Conservation (phyloP, 352 stramenopile genomes). For the Pythium diclinum region DNA sequence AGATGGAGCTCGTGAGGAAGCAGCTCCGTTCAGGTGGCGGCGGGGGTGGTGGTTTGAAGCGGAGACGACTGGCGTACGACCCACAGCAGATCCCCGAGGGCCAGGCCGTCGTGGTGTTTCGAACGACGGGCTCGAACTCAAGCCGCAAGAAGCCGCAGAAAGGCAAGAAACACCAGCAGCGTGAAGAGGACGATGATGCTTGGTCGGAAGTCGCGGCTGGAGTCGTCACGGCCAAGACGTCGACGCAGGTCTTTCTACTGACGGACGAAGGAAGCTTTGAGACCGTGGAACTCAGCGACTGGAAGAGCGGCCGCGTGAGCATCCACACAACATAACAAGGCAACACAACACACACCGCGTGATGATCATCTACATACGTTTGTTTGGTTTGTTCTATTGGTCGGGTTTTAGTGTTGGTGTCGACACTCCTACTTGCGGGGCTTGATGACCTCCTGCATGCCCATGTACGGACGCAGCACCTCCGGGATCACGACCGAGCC, state of each 20-base stretch:
- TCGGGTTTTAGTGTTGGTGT: too few relatives aligned
- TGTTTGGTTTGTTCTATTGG: too few relatives aligned
- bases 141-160: slow-evolving; percentile 5
- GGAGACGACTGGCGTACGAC: slow-evolving; percentile 40
- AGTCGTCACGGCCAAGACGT: slow-evolving; percentile 49
- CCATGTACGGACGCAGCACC: slow-evolving; percentile 79
- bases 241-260: slow-evolving; percentile 45
- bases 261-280: slow-evolving; percentile 36
- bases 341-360: too few relatives aligned
- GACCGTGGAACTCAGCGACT: slow-evolving; percentile 43
- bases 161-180: not conserved
- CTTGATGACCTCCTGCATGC: slow-evolving; percentile 63
- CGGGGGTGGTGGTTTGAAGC: slow-evolving; percentile 14
- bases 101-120: slow-evolving; percentile 46
- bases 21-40: not conserved
- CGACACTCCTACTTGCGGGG: slow-evolving; percentile 3
- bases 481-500: slow-evolving; percentile 76
- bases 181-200: not conserved
- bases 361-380: too few relatives aligned
- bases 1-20: slow-evolving; percentile 3
- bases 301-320: slow-evolving; percentile 32
- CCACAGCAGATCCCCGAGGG: slow-evolving; percentile 54
- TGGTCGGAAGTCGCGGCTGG: slow-evolving; percentile 29
- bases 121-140: too few relatives aligned
- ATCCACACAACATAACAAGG: slow-evolving; percentile 13